Evolutionary conservation across 2,329 filamentous ascomycete genomes (phyloP), one percentile per base, ranked within the genome.

Genomic region (Alternaria incomplexa): DNA sequence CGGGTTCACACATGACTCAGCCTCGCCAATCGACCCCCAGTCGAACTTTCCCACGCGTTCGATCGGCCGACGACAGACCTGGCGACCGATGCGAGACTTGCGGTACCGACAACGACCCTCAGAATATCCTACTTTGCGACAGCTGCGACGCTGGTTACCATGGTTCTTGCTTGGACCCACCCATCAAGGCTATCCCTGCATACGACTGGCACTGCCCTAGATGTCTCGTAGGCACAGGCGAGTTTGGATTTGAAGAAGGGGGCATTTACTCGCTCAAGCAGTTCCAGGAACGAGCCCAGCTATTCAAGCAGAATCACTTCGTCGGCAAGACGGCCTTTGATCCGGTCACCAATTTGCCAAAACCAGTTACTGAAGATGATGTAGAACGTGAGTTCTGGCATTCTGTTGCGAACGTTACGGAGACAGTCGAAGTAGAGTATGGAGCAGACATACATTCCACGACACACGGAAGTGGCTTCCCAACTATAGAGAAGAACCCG

Each of bases 371-470:
- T 0, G 96, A 99, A 77, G 94, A 98, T 66, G 96, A 98, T 69
- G 93, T 99, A 5, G 96, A 99, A 81, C 89, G 90, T 20, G 96
- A 99, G 77, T 99, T 99, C 79, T 99, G 96, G 96, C 89, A 93
- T 71, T 86, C 98, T 9, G 96, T 98, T 0, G 93, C 96, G 51
- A 96, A 94, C 73, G 86, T 97, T 54, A 95, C 96, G 65, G 96
- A 98, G 79, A 96, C 93, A 0, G 94, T 98, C 1, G 96, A 98
- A 79, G 96, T 99, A 3, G 96, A 99, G 77, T 99, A 99, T 74
- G 96, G 96, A 43, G 96, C 96, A 10, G 96, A 99, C 74, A 97
- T 99, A 56, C 96, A 99, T 79, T 97, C 94, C 55, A 98, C 96
- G 0, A 99, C 96, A 0, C 96, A 99, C 75, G 96, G 96, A 9